A percentile compares a stretch with the other conserved stretches of the same genome.
Evolutionary conservation across 1,284 basidiomycete genomes (phyloP).

Genomic region (Takashimella koratensis): DNA sequence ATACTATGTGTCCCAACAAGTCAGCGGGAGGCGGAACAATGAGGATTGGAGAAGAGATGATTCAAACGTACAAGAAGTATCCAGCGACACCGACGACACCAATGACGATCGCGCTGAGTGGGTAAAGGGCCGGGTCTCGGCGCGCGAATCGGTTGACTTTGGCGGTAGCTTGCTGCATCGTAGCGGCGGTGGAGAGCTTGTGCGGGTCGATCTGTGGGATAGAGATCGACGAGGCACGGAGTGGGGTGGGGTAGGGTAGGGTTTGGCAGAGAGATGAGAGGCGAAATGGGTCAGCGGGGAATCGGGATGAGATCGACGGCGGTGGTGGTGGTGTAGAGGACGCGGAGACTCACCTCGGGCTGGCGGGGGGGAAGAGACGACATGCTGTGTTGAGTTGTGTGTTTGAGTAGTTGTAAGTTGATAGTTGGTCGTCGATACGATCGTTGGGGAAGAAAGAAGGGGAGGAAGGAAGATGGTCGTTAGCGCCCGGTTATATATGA

Average conservation of each 20-base stretch:
- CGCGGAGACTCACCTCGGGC: slow-evolving; percentile 9
- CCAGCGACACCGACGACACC: slow-evolving; percentile 42
- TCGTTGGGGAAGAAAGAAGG: background rate
- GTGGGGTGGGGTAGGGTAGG: slow-evolving; percentile 1
- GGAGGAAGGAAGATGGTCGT: background rate
- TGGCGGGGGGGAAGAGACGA: slow-evolving; percentile 22
- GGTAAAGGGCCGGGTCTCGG: slow-evolving; percentile 49
- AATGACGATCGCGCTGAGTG: slow-evolving; percentile 41
- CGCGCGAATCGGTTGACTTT: slow-evolving; percentile 48
- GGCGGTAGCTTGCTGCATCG: slow-evolving; percentile 40
- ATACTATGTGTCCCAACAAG: slow-evolving; percentile 19
- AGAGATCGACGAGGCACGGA: background rate
- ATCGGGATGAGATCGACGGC: slow-evolving; percentile 4
- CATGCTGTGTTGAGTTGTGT: slow-evolving; percentile 10
- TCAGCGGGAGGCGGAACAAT: background rate
- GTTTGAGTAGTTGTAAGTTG: background rate
- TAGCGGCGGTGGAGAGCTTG: slow-evolving; percentile 33
- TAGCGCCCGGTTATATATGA: background rate
- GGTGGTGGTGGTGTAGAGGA: background rate
- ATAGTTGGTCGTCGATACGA: background rate
- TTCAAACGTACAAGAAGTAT: slow-evolving; percentile 38
- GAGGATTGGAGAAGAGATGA: background rate
- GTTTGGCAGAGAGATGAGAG: background rate
- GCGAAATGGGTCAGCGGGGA: background rate
- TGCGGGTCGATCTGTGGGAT: slow-evolving; percentile 31